Evolutionary conservation across 2,329 filamentous ascomycete genomes (phyloP).

Genomic region (Dothiorella sarmentorum): DNA sequence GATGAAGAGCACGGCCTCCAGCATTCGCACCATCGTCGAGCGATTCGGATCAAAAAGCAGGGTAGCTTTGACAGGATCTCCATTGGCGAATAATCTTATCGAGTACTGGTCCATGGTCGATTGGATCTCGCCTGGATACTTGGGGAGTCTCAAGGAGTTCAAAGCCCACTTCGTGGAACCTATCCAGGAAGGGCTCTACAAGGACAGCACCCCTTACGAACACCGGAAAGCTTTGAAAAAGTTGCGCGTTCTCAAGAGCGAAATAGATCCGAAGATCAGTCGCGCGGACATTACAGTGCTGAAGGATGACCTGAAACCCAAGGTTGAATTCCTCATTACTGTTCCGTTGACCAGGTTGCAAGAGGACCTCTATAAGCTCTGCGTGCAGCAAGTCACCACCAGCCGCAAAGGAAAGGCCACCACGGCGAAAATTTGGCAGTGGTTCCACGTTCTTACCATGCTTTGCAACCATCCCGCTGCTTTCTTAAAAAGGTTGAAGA

Average conservation of each 20-base stretch:
- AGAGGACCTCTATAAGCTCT: slow-evolving; percentile 57
- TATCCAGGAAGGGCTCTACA: slow-evolving; percentile 68
- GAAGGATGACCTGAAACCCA: slow-evolving; percentile 64
- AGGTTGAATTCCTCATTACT: slow-evolving; percentile 77
- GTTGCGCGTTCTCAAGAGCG: slow-evolving; percentile 66
- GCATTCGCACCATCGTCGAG: slow-evolving; percentile 50
- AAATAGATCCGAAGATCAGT: slow-evolving; percentile 74
- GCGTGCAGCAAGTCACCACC: slow-evolving; percentile 41
- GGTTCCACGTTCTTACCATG: slow-evolving; percentile 51
- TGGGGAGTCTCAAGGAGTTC: slow-evolving; percentile 69
- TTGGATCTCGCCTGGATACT: slow-evolving; percentile 77
- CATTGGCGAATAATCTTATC: slow-evolving; percentile 75
- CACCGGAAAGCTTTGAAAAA: slow-evolving; percentile 61
- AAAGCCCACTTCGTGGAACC: slow-evolving; percentile 65
- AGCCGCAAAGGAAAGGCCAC: slow-evolving; percentile 28
- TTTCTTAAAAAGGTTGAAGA: slow-evolving; percentile 31
- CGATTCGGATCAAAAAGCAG: slow-evolving; percentile 65
- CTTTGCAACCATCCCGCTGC: slow-evolving; percentile 58
- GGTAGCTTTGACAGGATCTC: slow-evolving; percentile 83
- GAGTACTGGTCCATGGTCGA: slow-evolving; percentile 88
- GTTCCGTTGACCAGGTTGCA: slow-evolving; percentile 68
- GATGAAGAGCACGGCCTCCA: slow-evolving; percentile 65
- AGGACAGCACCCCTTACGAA: slow-evolving; percentile 57
- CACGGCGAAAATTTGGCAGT: slow-evolving; percentile 51
- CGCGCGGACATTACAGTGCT: slow-evolving; percentile 68